Conservation (phyloP, 108 stramenopile genomes). For the Discostella stelligeroides region DNA sequence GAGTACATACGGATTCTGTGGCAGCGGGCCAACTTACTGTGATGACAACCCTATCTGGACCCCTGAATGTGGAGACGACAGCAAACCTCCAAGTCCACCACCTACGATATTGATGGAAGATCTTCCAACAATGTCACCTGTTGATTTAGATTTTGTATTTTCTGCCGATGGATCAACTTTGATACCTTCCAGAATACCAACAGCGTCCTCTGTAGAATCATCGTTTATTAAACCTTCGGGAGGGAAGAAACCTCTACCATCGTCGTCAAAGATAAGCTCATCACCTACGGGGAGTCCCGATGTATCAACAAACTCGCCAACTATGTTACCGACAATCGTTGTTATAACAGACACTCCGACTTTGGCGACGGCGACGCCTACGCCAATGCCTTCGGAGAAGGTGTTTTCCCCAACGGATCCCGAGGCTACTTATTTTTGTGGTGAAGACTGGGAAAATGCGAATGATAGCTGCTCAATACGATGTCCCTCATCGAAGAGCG, state of each 20-base stretch:
- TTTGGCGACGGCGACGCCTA: slow-evolving; percentile 12
- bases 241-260: slow-evolving; percentile 42
- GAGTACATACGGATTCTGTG: slow-evolving; percentile 43
- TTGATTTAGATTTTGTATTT: slow-evolving; percentile 13
- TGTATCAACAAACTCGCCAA: not conserved
- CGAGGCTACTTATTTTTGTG: slow-evolving; percentile 41
- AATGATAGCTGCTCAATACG: slow-evolving; percentile 30
- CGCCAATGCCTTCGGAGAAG: slow-evolving; percentile 11
- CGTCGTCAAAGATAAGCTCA: not conserved
- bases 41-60: slow-evolving; percentile 39
- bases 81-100: slow-evolving; percentile 18
- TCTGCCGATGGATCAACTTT: slow-evolving; percentile 3
- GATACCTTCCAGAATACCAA: not conserved
- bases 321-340: not conserved
- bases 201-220: not conserved
- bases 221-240: slow-evolving; percentile 32
- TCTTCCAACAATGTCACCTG: not conserved
- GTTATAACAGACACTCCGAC: not conserved
- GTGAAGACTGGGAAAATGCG: slow-evolving; percentile 40
- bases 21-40: slow-evolving; percentile 38
- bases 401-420: slow-evolving; percentile 33
- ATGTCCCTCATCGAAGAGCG: slow-evolving; percentile 44
- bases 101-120: not conserved
- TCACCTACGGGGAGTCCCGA: not conserved
- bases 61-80: slow-evolving; percentile 21